These are phyloP conservation scores for Triticum timopheevii DNA, from an alignment of 176 grass and related monocot species.

Conservation along the genomic window DNA sequence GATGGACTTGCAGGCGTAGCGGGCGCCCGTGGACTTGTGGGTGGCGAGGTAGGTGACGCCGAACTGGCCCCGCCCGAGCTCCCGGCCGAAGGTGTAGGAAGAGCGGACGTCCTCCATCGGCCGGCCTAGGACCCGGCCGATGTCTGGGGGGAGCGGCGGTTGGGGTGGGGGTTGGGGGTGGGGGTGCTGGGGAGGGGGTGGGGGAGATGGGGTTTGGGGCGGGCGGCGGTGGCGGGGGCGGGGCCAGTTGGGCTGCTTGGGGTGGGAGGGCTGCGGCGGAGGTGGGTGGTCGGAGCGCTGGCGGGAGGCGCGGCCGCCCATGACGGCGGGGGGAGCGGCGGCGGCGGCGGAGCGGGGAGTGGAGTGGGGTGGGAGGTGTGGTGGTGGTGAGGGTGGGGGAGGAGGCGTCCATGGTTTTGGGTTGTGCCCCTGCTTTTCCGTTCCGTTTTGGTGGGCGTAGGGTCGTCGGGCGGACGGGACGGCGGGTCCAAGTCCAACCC, in stretches of 20 bases:
- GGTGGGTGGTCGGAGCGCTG: conserved; percentile 27
- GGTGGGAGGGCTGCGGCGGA: neutral
- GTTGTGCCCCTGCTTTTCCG: neutral
- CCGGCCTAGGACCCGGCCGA: conserved; percentile 63
- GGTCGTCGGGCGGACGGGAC: neutral
- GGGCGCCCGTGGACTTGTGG: conserved; percentile 43
- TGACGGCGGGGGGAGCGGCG: neutral
- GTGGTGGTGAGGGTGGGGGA: neutral
- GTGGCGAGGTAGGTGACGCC: conserved; percentile 91
- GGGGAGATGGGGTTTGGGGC: neutral
- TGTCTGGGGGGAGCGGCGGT: neutral
- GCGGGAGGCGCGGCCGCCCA: conserved; percentile 80
- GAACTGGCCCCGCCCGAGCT: conserved; percentile 86
- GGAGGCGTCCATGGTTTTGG: neutral
- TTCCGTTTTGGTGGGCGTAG: neutral
- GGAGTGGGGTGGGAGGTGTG: neutral
- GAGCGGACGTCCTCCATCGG: conserved; percentile 80
- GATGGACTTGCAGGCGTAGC: conserved; percentile 94
- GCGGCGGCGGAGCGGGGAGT: neutral
- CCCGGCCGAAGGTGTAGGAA: conserved; percentile 72
- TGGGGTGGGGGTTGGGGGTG: neutral
- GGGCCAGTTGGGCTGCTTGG: conserved; percentile 23
- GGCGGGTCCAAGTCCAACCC: neutral
- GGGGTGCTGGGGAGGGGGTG: neutral
- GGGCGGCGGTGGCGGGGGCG: neutral